phyloP scores from a whole-genome alignment of 768 basidiomycete genomes.

The Leucocoprinus birnbaumii region DNA sequence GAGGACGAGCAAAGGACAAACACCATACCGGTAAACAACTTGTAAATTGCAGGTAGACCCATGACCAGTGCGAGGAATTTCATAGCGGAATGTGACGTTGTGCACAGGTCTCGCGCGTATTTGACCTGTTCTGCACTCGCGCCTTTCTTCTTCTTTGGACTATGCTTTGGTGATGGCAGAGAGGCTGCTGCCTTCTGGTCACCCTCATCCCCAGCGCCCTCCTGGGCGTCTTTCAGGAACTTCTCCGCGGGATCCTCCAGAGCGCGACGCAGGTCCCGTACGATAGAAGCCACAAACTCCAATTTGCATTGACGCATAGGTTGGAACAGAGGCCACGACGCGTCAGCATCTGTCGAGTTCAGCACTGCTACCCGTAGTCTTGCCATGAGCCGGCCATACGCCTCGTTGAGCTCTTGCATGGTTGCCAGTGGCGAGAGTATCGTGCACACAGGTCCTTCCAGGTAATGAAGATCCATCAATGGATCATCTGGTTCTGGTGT shows the following conservation, averaged over 20 bases:
- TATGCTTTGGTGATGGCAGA: slow-evolving; percentile 69
- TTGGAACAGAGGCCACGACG: slow-evolving; percentile 70
- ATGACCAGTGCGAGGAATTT: slow-evolving; percentile 62
- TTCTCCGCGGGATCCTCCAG: slow-evolving; percentile 51
- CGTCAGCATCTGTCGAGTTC: slow-evolving; percentile 47
- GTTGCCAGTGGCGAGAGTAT: slow-evolving; percentile 50
- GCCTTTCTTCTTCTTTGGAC: slow-evolving; percentile 65
- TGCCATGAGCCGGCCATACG: slow-evolving; percentile 66
- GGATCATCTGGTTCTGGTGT: slow-evolving; percentile 81
- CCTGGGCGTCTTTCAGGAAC: slow-evolving; percentile 19
- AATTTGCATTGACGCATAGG: slow-evolving; percentile 57
- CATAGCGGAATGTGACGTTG: slow-evolving; percentile 67
- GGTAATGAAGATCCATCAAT: slow-evolving; percentile 58
- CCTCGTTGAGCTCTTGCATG: slow-evolving; percentile 63
- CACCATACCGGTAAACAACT: slow-evolving; percentile 57
- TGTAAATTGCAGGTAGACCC: slow-evolving; percentile 54
- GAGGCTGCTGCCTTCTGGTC: slow-evolving; percentile 19
- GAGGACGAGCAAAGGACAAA: slow-evolving; percentile 12
- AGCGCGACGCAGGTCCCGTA: slow-evolving; percentile 66
- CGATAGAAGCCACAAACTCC: slow-evolving; percentile 53
- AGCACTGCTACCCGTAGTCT: slow-evolving; percentile 52
- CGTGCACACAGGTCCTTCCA: slow-evolving; percentile 59
- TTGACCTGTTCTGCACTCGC: slow-evolving; percentile 78
- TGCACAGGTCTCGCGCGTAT: slow-evolving; percentile 76
- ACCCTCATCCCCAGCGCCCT: slow-evolving; percentile 22